Evolutionary conservation across 768 basidiomycete species (phyloP), one percentile per base, ranked within the genome.

Genomic region (Strobilomyces dryophilus): DNA sequence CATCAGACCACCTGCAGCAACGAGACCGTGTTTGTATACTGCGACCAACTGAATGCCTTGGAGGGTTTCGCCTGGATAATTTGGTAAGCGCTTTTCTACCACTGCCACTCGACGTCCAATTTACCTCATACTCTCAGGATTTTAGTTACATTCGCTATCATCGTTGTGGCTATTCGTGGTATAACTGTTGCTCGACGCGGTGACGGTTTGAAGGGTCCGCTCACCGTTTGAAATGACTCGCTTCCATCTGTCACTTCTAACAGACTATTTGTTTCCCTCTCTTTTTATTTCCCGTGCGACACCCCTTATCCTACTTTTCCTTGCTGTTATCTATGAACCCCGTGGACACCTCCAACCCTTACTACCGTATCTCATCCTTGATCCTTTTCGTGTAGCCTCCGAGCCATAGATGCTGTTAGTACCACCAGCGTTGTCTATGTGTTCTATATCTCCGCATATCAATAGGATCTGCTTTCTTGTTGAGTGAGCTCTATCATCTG

Each of bases 61-160:
- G 79, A 84, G 62, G 89, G 72, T 18, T 90, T 91, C 61, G 81
- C 86, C 8, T 92, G 89, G 89, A 61, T 86, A 14, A 78, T 80
- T 58, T 87, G 84, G 87, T 88, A 57, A 56, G 69, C 18, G 5
- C 18, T 3, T 17, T 18, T 21, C 36, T 21, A 41, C 36, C 12
- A 15, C 24, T 3, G 15, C 39, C 2, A 24, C 24, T 21, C n/a
- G 14, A 17, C 10, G 40, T 40, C 20, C 47, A 17, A 40, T 34
- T 36, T 35, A 49, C 47, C 47, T 42, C 41, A 21, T 41, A 37
- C 5, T 8, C 3, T 14, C 58, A 90, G 89, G 82, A 73, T 86
- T 24, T 53, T 90, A 37, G 70, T 83, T 17, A 87, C 87, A 1
- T 71, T 89, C 50, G 71, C 81, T 0, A 68, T 90, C 42, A 56